These are phyloP conservation scores for Phytophthora pinifolia DNA, from an alignment of 352 stramenopile genomes.

Conservation along the genomic window DNA sequence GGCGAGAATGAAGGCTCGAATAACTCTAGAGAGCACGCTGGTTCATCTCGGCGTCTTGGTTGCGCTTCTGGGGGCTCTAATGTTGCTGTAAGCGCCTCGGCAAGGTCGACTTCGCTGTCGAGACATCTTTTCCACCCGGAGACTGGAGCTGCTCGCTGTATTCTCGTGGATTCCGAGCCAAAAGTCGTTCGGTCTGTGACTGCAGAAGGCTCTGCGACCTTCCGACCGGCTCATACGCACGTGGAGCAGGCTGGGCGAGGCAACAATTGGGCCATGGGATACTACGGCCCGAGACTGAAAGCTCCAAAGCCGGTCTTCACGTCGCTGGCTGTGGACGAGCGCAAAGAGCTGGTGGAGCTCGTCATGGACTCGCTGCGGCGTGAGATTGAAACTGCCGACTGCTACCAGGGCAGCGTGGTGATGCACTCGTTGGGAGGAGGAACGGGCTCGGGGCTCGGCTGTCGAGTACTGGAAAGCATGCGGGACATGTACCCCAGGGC, in stretches of 20 bases:
- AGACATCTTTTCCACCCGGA: constrained; percentile 54
- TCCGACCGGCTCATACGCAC: constrained; percentile 49
- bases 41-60: constrained; percentile 4
- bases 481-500: constrained; percentile 73
- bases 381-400: constrained; percentile 71
- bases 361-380: constrained; percentile 75
- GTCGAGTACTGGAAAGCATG: constrained; percentile 77
- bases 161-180: constrained; percentile 80
- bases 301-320: constrained; percentile 29
- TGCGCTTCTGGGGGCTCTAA: neutral
- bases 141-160: constrained; percentile 51
- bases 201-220: constrained; percentile 2
- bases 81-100: constrained; percentile 3
- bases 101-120: constrained; percentile 19
- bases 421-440: constrained; percentile 84
- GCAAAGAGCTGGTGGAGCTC: constrained; percentile 53
- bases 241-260: constrained; percentile 72
- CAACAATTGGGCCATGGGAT: constrained; percentile 92
- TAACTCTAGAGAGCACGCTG: neutral
- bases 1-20: neutral
- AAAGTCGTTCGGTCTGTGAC: constrained; percentile 59
- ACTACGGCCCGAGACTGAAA: constrained; percentile 36
- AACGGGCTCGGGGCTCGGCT: constrained; percentile 82
- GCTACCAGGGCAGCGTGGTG: constrained; percentile 71
- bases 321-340: constrained; percentile 32